phyloP scores from a whole-genome alignment of 2,329 filamentous ascomycete genomes.

The Thielaviopsis euricoi region DNA sequence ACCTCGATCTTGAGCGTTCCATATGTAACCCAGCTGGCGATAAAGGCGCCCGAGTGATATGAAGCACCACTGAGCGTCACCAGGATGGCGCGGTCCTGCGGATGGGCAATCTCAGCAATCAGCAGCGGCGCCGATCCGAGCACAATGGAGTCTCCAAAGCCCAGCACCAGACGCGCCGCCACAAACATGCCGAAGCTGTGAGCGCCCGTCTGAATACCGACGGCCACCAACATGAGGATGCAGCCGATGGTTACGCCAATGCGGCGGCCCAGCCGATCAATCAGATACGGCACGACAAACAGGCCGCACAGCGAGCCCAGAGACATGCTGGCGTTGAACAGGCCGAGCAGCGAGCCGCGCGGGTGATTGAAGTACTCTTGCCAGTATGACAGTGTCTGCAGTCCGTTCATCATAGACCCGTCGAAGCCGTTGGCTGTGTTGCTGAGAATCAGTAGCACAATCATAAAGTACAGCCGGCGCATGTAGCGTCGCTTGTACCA shows the following conservation, averaged over 20 bases:
- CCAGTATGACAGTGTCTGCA: constrained; percentile 25
- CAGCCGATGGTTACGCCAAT: constrained; percentile 17
- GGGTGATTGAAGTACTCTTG: constrained; percentile 22
- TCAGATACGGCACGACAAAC: constrained; percentile 19
- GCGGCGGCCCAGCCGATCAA: constrained; percentile 24
- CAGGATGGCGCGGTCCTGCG: constrained; percentile 20
- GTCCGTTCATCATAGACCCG: constrained; percentile 23
- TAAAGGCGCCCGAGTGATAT: constrained; percentile 15
- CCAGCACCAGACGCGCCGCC: constrained; percentile 20
- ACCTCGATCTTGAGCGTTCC: constrained; percentile 16
- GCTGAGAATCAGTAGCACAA: constrained; percentile 17
- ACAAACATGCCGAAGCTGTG: constrained; percentile 19
- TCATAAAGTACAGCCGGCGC: constrained; percentile 18
- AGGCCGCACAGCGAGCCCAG: constrained; percentile 21
- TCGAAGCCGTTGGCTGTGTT: constrained; percentile 23
- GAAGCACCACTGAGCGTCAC: constrained; percentile 17
- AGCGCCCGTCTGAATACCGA: constrained; percentile 16
- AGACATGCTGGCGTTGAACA: constrained; percentile 19
- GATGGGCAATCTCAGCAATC: constrained; percentile 21
- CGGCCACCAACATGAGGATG: constrained; percentile 5
- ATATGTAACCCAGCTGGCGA: constrained; percentile 18
- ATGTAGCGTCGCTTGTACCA: constrained; percentile 19
- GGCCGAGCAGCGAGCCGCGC: constrained; percentile 17
- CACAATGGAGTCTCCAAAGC: constrained; percentile 19
- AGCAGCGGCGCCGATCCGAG: constrained; percentile 19